Evolutionary conservation across 2,329 filamentous ascomycete species (phyloP).

Genomic region (Talaromyces sp.): DNA sequence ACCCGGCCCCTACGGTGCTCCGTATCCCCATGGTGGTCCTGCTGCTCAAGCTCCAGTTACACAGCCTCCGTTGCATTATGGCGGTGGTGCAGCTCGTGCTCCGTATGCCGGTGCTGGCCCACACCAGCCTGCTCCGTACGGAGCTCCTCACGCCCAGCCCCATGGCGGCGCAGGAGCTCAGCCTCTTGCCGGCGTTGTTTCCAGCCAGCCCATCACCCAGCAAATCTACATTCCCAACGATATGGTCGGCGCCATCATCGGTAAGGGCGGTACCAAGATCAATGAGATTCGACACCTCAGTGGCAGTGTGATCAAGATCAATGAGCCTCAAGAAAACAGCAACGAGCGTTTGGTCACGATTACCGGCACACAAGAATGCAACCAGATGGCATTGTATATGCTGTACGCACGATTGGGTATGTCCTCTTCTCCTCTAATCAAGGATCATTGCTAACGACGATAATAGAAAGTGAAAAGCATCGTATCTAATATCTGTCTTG

Average conservation of each 20-base stretch:
- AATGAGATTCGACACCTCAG: constrained; percentile 97
- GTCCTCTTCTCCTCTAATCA: constrained; percentile 26
- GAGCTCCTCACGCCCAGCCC: constrained; percentile 58
- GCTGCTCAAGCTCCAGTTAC: constrained; percentile 51
- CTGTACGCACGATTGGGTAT: constrained; percentile 93
- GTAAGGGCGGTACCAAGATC: constrained; percentile 97
- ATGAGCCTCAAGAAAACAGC: constrained; percentile 97
- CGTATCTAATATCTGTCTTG: constrained; percentile 52
- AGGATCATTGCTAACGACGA: constrained; percentile 16
- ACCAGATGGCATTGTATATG: constrained; percentile 99
- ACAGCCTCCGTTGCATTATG: constrained; percentile 76
- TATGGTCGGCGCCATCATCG: constrained; percentile 98
- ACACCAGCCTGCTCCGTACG: constrained; percentile 69
- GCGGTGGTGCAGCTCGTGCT: constrained; percentile 63
- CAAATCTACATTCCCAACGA: constrained; percentile 99
- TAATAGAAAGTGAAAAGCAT: constrained; percentile 71
- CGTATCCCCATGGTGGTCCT: constrained; percentile 67
- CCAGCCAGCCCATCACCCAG: constrained; percentile 84
- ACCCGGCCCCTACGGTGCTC: constrained; percentile 65
- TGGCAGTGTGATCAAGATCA: constrained; percentile 99
- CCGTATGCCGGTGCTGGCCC: constrained; percentile 77
- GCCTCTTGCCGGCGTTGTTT: constrained; percentile 70
- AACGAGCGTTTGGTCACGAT: constrained; percentile 97
- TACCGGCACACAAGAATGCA: constrained; percentile 95
- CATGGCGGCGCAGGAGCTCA: constrained; percentile 59